phyloP scores from a whole-genome alignment of 805 yeast genomes.

The Barnettozyma siamensis region DNA sequence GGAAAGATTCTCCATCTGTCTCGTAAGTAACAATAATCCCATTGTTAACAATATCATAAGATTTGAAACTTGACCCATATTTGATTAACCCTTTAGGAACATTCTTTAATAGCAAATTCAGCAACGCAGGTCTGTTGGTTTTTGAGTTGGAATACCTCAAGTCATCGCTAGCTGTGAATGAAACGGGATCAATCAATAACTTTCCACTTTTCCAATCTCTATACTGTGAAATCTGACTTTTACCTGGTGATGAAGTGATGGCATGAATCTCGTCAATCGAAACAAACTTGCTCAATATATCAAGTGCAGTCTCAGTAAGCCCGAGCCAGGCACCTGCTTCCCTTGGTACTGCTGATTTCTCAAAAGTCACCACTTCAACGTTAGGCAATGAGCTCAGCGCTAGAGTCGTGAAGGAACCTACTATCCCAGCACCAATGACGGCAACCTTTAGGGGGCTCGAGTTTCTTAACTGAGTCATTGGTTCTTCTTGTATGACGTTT shows the following conservation, averaged over 20 bases:
- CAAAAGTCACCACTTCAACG: background rate
- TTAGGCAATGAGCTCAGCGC: background rate
- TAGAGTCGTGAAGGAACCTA: background rate
- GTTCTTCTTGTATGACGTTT: background rate
- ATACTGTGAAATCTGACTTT: background rate
- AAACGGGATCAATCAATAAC: background rate
- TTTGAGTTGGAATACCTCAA: background rate
- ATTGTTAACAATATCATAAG: background rate
- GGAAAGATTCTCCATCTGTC: background rate
- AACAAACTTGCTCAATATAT: background rate
- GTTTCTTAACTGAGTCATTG: no score
- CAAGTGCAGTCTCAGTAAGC: background rate
- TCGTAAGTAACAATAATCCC: background rate
- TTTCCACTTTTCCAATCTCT: background rate
- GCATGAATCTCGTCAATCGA: constrained; percentile 1
- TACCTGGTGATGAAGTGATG: background rate
- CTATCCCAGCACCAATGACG: background rate
- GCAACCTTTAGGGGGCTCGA: background rate
- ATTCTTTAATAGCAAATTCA: background rate
- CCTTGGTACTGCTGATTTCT: background rate
- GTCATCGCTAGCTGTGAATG: background rate
- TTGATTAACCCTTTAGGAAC: background rate
- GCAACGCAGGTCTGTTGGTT: background rate
- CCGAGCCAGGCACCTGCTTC: constrained; percentile 1
- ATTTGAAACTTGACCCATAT: background rate